Evolutionary conservation across 768 basidiomycete genomes (phyloP).

Genomic region (Boletus vermiculosoides): DNA sequence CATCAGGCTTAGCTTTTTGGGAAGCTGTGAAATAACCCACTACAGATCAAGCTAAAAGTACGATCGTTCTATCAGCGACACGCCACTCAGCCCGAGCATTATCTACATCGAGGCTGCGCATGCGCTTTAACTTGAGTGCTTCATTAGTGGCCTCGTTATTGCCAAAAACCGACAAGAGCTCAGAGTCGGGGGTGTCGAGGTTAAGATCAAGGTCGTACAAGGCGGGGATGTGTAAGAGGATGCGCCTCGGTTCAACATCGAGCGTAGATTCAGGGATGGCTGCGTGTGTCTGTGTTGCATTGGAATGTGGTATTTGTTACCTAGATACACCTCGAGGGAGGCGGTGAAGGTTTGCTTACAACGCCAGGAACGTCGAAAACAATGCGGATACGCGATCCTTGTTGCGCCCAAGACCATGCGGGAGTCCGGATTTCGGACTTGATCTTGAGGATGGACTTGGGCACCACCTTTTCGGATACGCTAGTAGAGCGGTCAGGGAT

Average conservation of each 20-base stretch:
- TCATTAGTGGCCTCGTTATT: constrained; percentile 19
- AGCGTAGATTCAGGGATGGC: constrained; percentile 50
- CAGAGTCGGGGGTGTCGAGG: constrained; percentile 52
- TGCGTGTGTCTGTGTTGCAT: constrained; percentile 42
- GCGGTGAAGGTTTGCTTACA: constrained; percentile 40
- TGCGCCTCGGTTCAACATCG: constrained; percentile 62
- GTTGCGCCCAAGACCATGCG: constrained; percentile 56
- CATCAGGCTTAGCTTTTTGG: background rate
- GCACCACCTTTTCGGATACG: constrained; percentile 19
- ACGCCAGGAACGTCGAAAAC: constrained; percentile 53
- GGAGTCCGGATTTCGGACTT: constrained; percentile 24
- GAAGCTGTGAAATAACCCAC: constrained; percentile 1
- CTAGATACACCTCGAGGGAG: constrained; percentile 1
- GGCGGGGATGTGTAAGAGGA: constrained; percentile 51
- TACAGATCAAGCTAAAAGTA: constrained; percentile 40
- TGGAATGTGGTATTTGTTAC: constrained; percentile 1
- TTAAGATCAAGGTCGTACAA: constrained; percentile 56
- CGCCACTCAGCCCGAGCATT: constrained; percentile 67
- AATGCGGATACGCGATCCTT: constrained; percentile 44
- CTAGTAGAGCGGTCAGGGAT: constrained; percentile 45
- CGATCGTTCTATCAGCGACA: constrained; percentile 49
- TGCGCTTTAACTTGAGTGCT: constrained; percentile 53
- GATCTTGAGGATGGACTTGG: constrained; percentile 47
- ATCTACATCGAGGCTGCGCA: constrained; percentile 60
- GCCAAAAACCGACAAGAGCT: constrained; percentile 38